Evolutionary conservation across 768 basidiomycete genomes (phyloP).

Genomic region (Rhodotorula kratochvilovae): DNA sequence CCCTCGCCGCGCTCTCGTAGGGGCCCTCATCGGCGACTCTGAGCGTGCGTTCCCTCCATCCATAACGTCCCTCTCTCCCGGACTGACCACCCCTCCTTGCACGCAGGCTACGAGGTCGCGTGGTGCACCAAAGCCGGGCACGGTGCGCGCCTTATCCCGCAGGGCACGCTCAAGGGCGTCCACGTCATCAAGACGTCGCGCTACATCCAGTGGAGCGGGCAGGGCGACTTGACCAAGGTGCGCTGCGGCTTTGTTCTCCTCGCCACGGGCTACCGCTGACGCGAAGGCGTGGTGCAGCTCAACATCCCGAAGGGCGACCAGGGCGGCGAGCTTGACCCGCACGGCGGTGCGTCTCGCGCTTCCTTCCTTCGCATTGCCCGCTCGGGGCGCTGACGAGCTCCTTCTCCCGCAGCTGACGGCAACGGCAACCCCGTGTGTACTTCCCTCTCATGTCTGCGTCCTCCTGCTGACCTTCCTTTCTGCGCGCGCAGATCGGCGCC

Average conservation of each 20-base stretch:
- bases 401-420: slow-evolving; percentile 26
- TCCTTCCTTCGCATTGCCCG: neutral
- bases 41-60: slow-evolving; percentile 6
- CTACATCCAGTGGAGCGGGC: slow-evolving; percentile 50
- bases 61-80: neutral
- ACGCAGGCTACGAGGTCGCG: slow-evolving; percentile 56
- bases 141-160: slow-evolving; percentile 43
- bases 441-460: too few species aligned
- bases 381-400: neutral
- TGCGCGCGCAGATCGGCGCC: slow-evolving; percentile 36
- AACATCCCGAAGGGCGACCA: slow-evolving; percentile 63
- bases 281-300: slow-evolving; percentile 44
- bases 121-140: slow-evolving; percentile 63
- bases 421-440: slow-evolving; percentile 48
- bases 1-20: neutral
- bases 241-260: too few species aligned
- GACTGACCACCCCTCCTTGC: neutral
- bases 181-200: slow-evolving; percentile 27
- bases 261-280: too few species aligned
- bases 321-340: slow-evolving; percentile 65
- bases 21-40: slow-evolving; percentile 22
- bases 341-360: slow-evolving; percentile 50
- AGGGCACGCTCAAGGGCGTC: slow-evolving; percentile 37
- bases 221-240: slow-evolving; percentile 56
- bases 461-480: neutral